Conservation (phyloP, 2,329 filamentous ascomycete species). For the Daldinia eschscholtzii region DNA sequence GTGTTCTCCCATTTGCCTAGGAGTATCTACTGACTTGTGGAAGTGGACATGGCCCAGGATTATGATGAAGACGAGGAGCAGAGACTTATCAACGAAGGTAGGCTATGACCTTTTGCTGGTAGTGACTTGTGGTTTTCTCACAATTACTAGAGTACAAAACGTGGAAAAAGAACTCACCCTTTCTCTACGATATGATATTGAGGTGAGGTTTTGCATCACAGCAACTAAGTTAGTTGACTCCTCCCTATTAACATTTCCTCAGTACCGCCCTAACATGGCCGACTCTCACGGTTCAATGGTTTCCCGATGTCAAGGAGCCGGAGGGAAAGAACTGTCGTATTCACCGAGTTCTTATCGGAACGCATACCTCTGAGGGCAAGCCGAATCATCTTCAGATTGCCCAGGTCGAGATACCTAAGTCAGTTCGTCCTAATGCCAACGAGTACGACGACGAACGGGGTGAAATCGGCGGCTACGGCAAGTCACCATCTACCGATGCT, state of each 20-base stretch:
- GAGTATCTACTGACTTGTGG: slow-evolving; percentile 37
- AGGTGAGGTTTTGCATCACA: slow-evolving; percentile 64
- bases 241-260: slow-evolving; percentile 7
- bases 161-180: slow-evolving; percentile 99
- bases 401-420: slow-evolving; percentile 91
- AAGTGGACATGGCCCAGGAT: slow-evolving; percentile 69
- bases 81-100: slow-evolving; percentile 94
- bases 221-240: slow-evolving; percentile 14
- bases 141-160: slow-evolving; percentile 88
- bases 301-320: slow-evolving; percentile 91
- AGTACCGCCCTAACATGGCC: slow-evolving; percentile 96
- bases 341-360: slow-evolving; percentile 92
- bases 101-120: neutral
- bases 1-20: neutral
- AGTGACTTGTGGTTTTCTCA: slow-evolving; percentile 23
- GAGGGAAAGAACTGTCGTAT: slow-evolving; percentile 88
- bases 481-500: slow-evolving; percentile 65
- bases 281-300: slow-evolving; percentile 97
- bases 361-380: slow-evolving; percentile 88
- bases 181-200: slow-evolving; percentile 97
- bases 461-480: slow-evolving; percentile 94
- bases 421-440: slow-evolving; percentile 76
- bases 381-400: slow-evolving; percentile 96
- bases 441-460: slow-evolving; percentile 93
- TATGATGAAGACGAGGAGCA: slow-evolving; percentile 81